A percentile compares a stretch with the other conserved stretches of the same genome.
Evolutionary conservation across 2,329 filamentous ascomycete genomes (phyloP).

Genomic region (Penicillium sp.): DNA sequence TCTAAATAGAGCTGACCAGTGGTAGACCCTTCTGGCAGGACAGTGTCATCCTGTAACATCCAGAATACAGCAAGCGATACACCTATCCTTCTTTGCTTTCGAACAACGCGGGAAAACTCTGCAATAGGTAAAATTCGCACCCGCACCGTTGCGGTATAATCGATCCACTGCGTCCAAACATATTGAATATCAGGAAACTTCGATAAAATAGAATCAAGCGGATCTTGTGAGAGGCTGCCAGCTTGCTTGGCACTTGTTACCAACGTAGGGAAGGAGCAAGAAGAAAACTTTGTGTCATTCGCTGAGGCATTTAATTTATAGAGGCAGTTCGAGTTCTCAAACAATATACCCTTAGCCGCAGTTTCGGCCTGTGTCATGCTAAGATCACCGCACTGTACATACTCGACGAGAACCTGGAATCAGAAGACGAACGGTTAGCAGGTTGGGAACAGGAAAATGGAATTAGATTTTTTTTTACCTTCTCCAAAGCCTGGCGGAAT

Average conservation of each 20-base stretch:
- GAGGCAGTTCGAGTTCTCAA: constrained; percentile 75
- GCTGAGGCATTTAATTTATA: constrained; percentile 62
- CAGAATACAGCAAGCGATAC: constrained; percentile 69
- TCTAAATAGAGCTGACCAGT: constrained; percentile 69
- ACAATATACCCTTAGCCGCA: constrained; percentile 70
- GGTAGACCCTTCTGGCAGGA: constrained; percentile 57
- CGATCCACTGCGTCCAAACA: constrained; percentile 75
- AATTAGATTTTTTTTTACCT: constrained; percentile 50
- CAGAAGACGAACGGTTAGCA: not conserved
- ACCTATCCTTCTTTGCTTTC: constrained; percentile 56
- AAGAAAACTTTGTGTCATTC: not conserved
- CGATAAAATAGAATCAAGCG: constrained; percentile 54
- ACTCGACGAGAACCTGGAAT: constrained; percentile 65
- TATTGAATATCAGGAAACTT: constrained; percentile 62
- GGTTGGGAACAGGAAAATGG: not conserved
- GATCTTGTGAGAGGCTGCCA: constrained; percentile 10
- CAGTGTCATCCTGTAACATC: constrained; percentile 68
- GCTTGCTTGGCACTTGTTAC: not conserved
- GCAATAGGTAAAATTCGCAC: constrained; percentile 70
- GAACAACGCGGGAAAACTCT: constrained; percentile 56
- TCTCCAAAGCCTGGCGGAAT: constrained; percentile 71
- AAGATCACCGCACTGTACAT: constrained; percentile 67
- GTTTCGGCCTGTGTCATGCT: constrained; percentile 64
- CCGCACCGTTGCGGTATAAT: constrained; percentile 73
- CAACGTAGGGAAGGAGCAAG: not conserved